Evolutionary conservation across 257 asterid species (phyloP).

Genomic region (Plectranthus barbatus): DNA sequence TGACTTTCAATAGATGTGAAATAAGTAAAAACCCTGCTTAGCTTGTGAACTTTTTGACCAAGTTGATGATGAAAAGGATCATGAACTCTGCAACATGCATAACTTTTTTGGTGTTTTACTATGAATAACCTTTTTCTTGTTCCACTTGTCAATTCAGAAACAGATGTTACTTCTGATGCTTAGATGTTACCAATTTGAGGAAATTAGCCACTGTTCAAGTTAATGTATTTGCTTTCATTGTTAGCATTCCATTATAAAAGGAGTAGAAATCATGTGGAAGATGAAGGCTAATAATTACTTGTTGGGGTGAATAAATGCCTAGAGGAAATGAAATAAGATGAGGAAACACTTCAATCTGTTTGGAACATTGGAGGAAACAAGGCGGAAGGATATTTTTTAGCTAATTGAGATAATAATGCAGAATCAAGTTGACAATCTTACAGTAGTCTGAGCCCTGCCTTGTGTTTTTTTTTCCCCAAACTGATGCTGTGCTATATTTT

Average conservation of each 20-base stretch:
- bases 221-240: neutral
- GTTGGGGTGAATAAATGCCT: no score
- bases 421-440: neutral
- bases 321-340: no score
- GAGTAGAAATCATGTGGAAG: no score
- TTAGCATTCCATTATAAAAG: neutral
- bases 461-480: neutral
- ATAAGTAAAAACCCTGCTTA: slow-evolving; percentile 40
- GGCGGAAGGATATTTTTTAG: no score
- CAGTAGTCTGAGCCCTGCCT: neutral
- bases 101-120: neutral
- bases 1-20: slow-evolving; percentile 74
- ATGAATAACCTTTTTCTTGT: no score
- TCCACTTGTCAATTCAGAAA: no score
- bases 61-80: neutral
- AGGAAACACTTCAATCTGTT: no score
- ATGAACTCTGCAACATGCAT: neutral
- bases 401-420: no score
- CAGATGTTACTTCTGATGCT: neutral
- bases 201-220: neutral
- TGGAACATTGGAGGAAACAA: no score
- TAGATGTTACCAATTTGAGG: neutral
- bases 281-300: no score
- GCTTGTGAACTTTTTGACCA: neutral
- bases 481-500: slow-evolving; percentile 33